phyloP scores from a whole-genome alignment of 2,329 filamentous ascomycete genomes.

The Penicillium hesseltinei region DNA sequence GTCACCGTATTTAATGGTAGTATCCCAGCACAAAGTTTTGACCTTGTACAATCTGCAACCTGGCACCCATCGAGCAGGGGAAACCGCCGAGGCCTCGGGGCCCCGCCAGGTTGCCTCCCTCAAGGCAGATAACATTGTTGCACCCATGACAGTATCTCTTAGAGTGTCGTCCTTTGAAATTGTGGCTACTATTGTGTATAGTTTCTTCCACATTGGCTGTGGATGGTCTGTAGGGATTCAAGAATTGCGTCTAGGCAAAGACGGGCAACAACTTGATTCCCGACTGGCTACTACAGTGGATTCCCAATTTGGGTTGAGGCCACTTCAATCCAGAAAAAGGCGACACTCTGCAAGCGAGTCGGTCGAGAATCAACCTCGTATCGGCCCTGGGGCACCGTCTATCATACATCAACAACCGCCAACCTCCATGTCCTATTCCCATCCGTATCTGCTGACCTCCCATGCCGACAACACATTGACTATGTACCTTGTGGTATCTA shows the following conservation, averaged over 20 bases:
- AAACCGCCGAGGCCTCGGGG: conserved; percentile 19
- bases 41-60: conserved; percentile 68
- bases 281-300: conserved; percentile 42
- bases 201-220: conserved; percentile 69
- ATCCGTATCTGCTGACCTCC: conserved; percentile 81
- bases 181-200: conserved; percentile 84
- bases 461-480: conserved; percentile 86
- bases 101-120: conserved; percentile 69
- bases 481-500: conserved; percentile 77
- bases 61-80: conserved; percentile 2
- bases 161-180: conserved; percentile 63
- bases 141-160: conserved; percentile 79
- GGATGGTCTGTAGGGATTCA: conserved; percentile 94
- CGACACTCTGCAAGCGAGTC: conserved; percentile 24
- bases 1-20: conserved; percentile 74
- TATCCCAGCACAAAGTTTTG: conserved; percentile 70
- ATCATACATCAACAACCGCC: conserved; percentile 50
- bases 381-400: conserved; percentile 23
- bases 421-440: conserved; percentile 67
- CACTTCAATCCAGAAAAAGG: conserved; percentile 13
- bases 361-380: conserved; percentile 11
- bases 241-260: conserved; percentile 67
- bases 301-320: conserved; percentile 35
- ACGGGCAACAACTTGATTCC: conserved; percentile 44
- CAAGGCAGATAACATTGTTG: conserved; percentile 73